phyloP scores from a whole-genome alignment of 2,329 filamentous ascomycete genomes.

The Westerdykella sp. region DNA sequence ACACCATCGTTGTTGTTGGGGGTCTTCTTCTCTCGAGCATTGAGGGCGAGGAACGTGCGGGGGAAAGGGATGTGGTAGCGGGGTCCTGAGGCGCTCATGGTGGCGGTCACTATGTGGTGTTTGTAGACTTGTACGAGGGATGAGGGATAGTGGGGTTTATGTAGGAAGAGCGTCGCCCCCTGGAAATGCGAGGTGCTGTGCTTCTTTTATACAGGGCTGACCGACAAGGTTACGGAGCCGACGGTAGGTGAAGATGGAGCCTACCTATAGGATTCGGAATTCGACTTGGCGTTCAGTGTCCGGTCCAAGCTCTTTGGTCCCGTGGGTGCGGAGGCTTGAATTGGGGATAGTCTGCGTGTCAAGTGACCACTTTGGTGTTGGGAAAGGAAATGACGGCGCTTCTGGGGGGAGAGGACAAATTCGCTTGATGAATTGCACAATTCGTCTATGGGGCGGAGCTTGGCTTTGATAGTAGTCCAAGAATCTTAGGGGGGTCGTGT shows the following conservation, averaged over 20 bases:
- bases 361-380: neutral
- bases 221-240: too few species aligned
- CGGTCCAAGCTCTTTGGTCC: conserved; percentile 11
- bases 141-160: conserved; percentile 5
- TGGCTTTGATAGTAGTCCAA: neutral
- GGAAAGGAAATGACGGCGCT: too few species aligned
- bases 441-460: neutral
- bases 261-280: too few species aligned
- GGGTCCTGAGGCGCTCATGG: conserved; percentile 30
- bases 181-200: too few species aligned
- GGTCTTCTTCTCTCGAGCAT: conserved; percentile 26
- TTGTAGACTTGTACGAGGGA: conserved; percentile 2
- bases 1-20: neutral
- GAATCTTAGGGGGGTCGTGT: neutral
- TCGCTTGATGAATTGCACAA: neutral
- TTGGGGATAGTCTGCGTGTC: neutral
- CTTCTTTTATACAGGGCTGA: too few species aligned
- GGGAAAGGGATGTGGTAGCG: conserved; percentile 36
- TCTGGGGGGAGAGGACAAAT: too few species aligned
- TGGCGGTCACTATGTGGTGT: conserved; percentile 18
- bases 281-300: conserved; percentile 8
- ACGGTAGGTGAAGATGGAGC: too few species aligned
- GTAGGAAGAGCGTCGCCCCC: neutral
- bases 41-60: conserved; percentile 31
- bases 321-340: neutral